Evolutionary conservation across 2,329 filamentous ascomycete genomes (phyloP), one percentile per base, ranked within the genome.

Genomic region (Venturia nashicola): DNA sequence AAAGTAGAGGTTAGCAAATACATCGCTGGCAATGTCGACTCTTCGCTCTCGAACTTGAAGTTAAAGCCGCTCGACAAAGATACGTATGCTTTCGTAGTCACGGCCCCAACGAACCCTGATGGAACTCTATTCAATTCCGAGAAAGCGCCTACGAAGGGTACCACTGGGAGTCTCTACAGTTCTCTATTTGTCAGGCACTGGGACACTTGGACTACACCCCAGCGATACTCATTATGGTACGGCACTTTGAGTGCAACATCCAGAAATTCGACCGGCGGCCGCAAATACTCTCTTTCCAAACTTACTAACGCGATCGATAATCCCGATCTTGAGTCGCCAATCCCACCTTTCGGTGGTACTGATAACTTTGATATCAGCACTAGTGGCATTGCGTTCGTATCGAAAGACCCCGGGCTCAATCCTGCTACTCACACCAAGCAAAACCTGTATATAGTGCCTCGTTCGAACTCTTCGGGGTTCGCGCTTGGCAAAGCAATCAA

Each of bases 141-240:
- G 44, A 79, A 80, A 16, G 84, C 83, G 44, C 76, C 82, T 67
- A 84, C 36, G 8, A 14, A 7, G 34, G 36, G 32, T 27, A 86
- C 86, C 23, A 83, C 84, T 3, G 90, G 84, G 36, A 86, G 83
- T 69, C 81, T 91, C 27, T 94, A 94, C 73, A 84, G 84, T 23
- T 84, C 82, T 59, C 82, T 92, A 34, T 94, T 90, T 70, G 88
- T 90, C 36, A 83, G 90, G 16, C 89, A 95, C 70, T 95, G 90
- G 90, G 90, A 95, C 72, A 75, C 81, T n/a, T 95, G 87, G 76
- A 78, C 86, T 34, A 85, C 82, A 0, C 82, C 86, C 57, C 86
- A 89, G 69, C 84, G 82, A 66, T 87, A 86, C 69, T 82, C 87
- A 2, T 80, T 96, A 36, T 94, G 87, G 80, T 89, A 90, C 39